Evolutionary conservation across 1,284 basidiomycete genomes (phyloP).

Genomic region (Coniferiporia weirii): DNA sequence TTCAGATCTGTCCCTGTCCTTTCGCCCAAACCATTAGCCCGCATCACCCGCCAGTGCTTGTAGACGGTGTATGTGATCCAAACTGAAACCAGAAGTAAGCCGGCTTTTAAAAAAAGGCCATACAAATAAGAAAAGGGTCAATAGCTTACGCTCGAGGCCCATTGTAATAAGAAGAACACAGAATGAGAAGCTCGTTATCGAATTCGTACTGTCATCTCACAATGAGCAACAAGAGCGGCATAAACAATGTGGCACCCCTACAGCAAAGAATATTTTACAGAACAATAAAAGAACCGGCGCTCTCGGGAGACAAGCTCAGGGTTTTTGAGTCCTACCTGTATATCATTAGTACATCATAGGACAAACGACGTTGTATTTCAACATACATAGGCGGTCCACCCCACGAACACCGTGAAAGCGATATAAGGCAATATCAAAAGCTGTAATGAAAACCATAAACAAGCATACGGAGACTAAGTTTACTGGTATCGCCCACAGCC

Average conservation of each 20-base stretch:
- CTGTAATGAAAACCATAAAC: conserved; percentile 23
- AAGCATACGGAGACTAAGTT: background rate
- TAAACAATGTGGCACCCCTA: conserved; percentile 23
- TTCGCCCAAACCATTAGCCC: conserved; percentile 24
- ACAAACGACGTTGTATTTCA: background rate
- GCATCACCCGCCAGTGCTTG: conserved; percentile 30
- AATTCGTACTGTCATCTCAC: conserved; percentile 31
- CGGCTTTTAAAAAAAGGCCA: too few species aligned
- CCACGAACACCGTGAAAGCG: conserved; percentile 32
- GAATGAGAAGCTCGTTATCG: conserved; percentile 35
- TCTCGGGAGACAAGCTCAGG: conserved; percentile 36
- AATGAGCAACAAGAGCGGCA: background rate
- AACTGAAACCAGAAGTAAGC: conserved; percentile 22
- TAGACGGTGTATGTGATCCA: conserved; percentile 39
- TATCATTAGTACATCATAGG: background rate
- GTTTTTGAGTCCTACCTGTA: conserved; percentile 36
- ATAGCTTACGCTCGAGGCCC: conserved; percentile 28
- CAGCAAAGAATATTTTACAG: conserved; percentile 35
- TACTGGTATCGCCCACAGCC: conserved; percentile 22
- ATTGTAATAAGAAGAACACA: conserved; percentile 32
- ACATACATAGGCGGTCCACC: conserved; percentile 36
- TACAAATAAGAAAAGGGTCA: too few species aligned
- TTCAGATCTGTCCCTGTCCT: conserved; percentile 33
- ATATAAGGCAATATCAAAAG: conserved; percentile 39
- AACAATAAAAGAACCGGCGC: conserved; percentile 47